Base-by-base conservation (phyloP, 2,329 filamentous ascomycete genomes). In the Plenodomus lindquistii region DNA sequence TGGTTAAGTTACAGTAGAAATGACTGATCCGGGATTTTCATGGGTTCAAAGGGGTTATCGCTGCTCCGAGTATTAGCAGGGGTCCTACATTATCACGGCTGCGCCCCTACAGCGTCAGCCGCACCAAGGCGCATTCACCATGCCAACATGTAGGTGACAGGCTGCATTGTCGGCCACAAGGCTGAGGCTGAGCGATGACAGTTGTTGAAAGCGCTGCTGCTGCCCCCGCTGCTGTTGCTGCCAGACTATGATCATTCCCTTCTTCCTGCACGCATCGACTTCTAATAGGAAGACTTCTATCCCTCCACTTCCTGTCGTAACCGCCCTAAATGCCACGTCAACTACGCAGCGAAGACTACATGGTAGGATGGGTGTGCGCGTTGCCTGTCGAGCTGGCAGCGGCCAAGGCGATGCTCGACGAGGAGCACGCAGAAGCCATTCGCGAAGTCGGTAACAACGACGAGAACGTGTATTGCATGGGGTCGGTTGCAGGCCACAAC, bases 401-500 rank as follows among this genome's bases (percentile, higher is more conserved):
- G 0, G 54, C 54, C 2, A 17, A 49, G 22, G 41, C 17, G 6
- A 49, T 53, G 43, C 37, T 53, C 20, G 50, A 53, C 43, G 37
- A 53, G 35, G 16, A 42, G 18, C 41, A 72, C 39, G 40, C 52
- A 0, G n/a, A 45, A 17, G 42, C 60, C 15, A 17, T 45, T 22
- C 16, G 58, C 67, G 7, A 66, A 62, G 15, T 54, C 44, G 2
- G 62, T 60, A 22, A 66, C 58, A 15, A 63, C 44, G 40, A 51
- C 58, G 17, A 63, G 69, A 59, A 51, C 44, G 2, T 51, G 2
- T 57, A 59, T 37, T 10, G 42, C 13, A 48, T 64, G 3, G 66
- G 69, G 15, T 52, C 46, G 4, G 59, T 71, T 16, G 53, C 45
- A 3, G 38, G 44, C 10, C 69, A 74, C 50, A 70, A 74, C 35